Evolutionary conservation across 1,284 basidiomycete species (phyloP).

Genomic region (Sphagnurus paluster): DNA sequence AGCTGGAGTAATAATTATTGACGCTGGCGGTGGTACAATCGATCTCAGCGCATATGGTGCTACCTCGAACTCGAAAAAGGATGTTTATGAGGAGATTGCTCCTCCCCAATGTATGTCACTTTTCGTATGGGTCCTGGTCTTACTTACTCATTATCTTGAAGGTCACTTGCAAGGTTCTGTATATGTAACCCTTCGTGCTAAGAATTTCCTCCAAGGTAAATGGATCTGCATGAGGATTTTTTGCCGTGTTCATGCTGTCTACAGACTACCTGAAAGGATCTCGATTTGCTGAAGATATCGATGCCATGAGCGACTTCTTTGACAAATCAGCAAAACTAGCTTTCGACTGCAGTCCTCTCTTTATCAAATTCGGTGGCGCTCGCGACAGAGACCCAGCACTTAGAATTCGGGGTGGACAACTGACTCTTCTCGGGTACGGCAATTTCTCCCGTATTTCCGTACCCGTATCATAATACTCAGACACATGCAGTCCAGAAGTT

Average conservation of each 20-base stretch:
- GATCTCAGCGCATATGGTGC: conserved; percentile 12
- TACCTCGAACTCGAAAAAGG: conserved; percentile 1
- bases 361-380: conserved; percentile 46
- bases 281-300: conserved; percentile 33
- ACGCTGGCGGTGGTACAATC: conserved; percentile 40
- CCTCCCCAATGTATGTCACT: conserved; percentile 9
- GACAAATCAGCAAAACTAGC: conserved; percentile 46
- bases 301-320: conserved; percentile 39
- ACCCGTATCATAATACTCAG: no score
- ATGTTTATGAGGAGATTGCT: conserved; percentile 11
- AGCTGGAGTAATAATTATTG: conserved; percentile 45
- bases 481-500: conserved; percentile 33
- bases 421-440: conserved; percentile 43
- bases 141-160: conserved; percentile 21
- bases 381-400: conserved; percentile 42
- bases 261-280: conserved; percentile 8
- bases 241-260: neutral
- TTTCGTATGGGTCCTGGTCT: neutral
- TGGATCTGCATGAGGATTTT: neutral
- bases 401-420: conserved; percentile 45
- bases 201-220: conserved; percentile 10
- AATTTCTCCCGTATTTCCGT: neutral
- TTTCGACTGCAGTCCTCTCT: conserved; percentile 40
- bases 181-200: conserved; percentile 11
- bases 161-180: conserved; percentile 32